Percentiles rank a stretch among this genome's conserved stretches.
Evolutionary conservation across 495 filamentous ascomycete genomes (phyloP).

Genomic region (Hyaloscypha variabilis): DNA sequence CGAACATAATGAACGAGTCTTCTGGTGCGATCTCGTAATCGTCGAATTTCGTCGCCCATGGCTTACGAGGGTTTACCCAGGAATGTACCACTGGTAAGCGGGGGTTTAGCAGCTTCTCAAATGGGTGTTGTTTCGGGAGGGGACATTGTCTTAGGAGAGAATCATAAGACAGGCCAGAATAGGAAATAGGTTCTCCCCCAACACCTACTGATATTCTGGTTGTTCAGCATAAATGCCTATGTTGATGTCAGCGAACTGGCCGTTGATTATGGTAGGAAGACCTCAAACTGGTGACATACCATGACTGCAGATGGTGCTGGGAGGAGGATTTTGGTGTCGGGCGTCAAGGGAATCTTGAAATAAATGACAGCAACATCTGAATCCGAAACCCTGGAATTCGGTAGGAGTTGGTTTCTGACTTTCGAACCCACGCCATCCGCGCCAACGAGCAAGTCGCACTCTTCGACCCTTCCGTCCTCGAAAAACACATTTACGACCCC

Average conservation of each 20-base stretch:
- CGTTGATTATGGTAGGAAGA: background rate
- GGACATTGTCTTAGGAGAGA: too few relatives aligned
- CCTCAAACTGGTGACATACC: conserved; percentile 1
- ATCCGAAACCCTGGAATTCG: conserved; percentile 28
- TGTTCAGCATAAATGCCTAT: conserved; percentile 21
- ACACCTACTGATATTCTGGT: conserved; percentile 30
- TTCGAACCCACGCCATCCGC: conserved; percentile 44
- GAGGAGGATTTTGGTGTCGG: conserved; percentile 20
- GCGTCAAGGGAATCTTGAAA: conserved; percentile 33
- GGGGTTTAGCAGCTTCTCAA: too few relatives aligned
- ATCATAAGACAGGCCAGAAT: too few relatives aligned
- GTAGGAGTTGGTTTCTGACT: conserved; percentile 44
- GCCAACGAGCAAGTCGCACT: conserved; percentile 46
- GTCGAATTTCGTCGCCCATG: conserved; percentile 21
- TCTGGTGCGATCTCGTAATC: conserved; percentile 19
- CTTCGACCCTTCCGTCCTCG: conserved; percentile 37
- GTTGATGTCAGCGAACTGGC: background rate
- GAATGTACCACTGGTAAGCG: conserved; percentile 25
- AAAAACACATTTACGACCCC: conserved; percentile 38
- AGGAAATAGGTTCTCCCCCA: too few relatives aligned
- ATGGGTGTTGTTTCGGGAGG: too few relatives aligned
- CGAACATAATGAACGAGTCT: conserved; percentile 33
- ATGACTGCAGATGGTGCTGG: conserved; percentile 19
- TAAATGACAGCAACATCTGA: conserved; percentile 27
- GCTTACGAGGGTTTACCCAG: conserved; percentile 20